A percentile compares a stretch with the other conserved stretches of the same genome.
These are phyloP conservation scores for Mortierella sp. DNA, from an alignment of 371 early-diverging fungal genomes.

Conservation along the genomic window DNA sequence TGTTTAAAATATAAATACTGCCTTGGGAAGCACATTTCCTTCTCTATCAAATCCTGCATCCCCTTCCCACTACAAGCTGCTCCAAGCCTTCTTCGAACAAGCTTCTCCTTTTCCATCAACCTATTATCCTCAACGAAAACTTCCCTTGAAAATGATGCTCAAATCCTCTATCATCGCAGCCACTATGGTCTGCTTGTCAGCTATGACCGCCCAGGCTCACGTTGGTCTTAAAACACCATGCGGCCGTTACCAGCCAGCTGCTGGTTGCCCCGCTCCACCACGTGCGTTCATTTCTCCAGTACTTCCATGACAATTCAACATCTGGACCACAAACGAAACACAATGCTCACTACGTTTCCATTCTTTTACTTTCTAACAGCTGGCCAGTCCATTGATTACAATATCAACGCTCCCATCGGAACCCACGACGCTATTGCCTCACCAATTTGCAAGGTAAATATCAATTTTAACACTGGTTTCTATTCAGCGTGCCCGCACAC, in stretches of 20 bases:
- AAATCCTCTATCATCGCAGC: constrained; percentile 19
- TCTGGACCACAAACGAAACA: neutral
- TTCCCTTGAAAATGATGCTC: neutral
- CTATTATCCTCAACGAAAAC: neutral
- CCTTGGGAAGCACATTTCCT: neutral
- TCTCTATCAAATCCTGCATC: neutral
- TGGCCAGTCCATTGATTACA: constrained; percentile 49
- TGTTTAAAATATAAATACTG: neutral
- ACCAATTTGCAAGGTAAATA: constrained; percentile 45
- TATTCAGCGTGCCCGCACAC: neutral
- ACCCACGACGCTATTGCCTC: constrained; percentile 3
- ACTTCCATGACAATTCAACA: neutral
- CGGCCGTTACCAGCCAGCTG: constrained; percentile 24
- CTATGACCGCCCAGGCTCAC: constrained; percentile 38
- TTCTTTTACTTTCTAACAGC: constrained; percentile 1
- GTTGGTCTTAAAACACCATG: constrained; percentile 24
- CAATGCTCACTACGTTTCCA: neutral
- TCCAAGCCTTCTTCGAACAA: neutral
- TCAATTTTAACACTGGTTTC: neutral
- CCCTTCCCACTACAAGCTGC: neutral
- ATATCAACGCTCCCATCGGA: constrained; percentile 47
- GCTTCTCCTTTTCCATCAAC: neutral
- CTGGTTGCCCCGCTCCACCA: constrained; percentile 41
- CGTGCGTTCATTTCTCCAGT: neutral
- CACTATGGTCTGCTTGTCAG: constrained; percentile 29